Percentiles rank a stretch among this genome's conserved stretches.
Conservation (phyloP, 2,329 filamentous ascomycete species). For the Emmonsiellopsis sp. region DNA sequence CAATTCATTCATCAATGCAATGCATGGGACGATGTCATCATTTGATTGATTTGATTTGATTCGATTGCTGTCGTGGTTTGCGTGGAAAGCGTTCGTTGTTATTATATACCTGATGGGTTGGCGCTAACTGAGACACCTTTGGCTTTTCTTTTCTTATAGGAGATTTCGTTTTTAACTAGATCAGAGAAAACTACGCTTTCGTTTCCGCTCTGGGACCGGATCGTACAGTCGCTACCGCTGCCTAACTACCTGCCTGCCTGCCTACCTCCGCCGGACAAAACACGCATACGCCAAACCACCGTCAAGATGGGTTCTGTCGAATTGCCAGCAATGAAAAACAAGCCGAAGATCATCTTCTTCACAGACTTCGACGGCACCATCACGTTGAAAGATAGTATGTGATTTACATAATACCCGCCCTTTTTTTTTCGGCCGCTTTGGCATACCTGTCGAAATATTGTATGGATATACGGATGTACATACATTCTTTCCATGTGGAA, state of each 20-base stretch:
- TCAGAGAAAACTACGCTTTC: too few species aligned
- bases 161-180: too few species aligned
- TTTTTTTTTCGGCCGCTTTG: not conserved
- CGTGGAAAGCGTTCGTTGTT: too few species aligned
- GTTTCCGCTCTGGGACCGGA: too few species aligned
- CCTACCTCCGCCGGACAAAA: not conserved
- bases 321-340: slow-evolving; percentile 37
- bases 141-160: too few species aligned
- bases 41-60: too few species aligned
- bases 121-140: too few species aligned
- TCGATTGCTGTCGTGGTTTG: too few species aligned
- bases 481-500: not conserved
- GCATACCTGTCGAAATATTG: not conserved
- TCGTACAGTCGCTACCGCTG: too few species aligned
- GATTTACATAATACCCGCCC: not conserved
- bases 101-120: too few species aligned
- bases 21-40: too few species aligned
- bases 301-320: slow-evolving; percentile 10
- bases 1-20: too few species aligned
- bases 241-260: not conserved
- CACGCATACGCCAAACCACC: not conserved
- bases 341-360: slow-evolving; percentile 93
- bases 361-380: slow-evolving; percentile 98
- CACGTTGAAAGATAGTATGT: slow-evolving; percentile 59
- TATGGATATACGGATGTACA: not conserved